Evolutionary conservation across 2,329 filamentous ascomycete species (phyloP).

Genomic region (Bipolaris gigantea): DNA sequence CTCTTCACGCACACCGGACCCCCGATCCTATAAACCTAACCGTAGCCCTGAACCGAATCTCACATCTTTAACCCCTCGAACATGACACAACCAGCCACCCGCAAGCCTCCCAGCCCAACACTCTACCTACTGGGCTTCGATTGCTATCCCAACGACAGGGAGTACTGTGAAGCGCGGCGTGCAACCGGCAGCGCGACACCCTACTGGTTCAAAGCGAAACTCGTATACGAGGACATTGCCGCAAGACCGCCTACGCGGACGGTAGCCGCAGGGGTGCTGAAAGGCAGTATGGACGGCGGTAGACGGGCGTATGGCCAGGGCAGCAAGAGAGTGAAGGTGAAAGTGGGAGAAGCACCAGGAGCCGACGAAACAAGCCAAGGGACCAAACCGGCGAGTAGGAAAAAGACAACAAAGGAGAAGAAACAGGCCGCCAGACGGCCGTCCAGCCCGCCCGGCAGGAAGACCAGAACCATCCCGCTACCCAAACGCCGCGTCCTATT

Average conservation of each 20-base stretch:
- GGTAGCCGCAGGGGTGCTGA: not conserved
- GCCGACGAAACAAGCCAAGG: too few relatives aligned
- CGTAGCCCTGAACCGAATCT: not conserved
- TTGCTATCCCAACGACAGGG: not conserved
- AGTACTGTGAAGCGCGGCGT: not conserved
- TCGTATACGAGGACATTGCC: not conserved
- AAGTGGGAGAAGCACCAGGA: not conserved
- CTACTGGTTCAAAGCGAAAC: slow-evolving; percentile 6
- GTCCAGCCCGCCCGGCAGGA: not conserved
- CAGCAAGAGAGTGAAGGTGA: not conserved
- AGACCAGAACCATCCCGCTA: not conserved
- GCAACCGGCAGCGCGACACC: not conserved
- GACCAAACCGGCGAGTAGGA: not conserved
- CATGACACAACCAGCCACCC: not conserved
- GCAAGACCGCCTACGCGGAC: not conserved
- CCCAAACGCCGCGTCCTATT: not conserved
- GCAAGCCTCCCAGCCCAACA: not conserved
- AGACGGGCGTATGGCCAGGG: not conserved
- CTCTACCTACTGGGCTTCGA: slow-evolving; percentile 4
- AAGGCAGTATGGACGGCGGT: not conserved
- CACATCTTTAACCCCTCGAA: not conserved
- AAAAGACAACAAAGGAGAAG: not conserved
- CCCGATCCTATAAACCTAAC: not conserved
- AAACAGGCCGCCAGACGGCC: not conserved
- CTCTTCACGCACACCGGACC: not conserved